Percentiles rank a stretch among this genome's conserved stretches.
Conservation (phyloP, 768 basidiomycete genomes). For the Auricularia heimuer region DNA sequence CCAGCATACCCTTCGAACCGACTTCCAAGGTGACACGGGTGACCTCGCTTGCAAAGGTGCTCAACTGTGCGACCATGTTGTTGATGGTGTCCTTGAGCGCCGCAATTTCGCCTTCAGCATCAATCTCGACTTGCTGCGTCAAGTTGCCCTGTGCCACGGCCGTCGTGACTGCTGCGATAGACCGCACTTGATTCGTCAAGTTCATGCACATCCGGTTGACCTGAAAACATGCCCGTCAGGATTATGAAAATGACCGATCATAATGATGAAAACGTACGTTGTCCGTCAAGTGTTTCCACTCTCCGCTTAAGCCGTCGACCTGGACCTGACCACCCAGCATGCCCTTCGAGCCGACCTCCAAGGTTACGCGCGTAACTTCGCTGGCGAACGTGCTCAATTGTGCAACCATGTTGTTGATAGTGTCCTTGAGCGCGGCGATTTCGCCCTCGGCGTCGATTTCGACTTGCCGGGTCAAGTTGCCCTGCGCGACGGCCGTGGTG, state of each 20-base stretch:
- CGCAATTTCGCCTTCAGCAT: slow-evolving; percentile 28
- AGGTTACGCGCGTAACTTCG: slow-evolving; percentile 17
- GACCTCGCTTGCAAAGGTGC: slow-evolving; percentile 30
- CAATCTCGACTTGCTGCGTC: slow-evolving; percentile 29
- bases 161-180: slow-evolving; percentile 37
- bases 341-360: slow-evolving; percentile 37
- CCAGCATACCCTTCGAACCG: slow-evolving; percentile 86
- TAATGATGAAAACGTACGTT: slow-evolving; percentile 25
- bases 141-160: slow-evolving; percentile 22
- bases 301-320: slow-evolving; percentile 31
- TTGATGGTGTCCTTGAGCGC: slow-evolving; percentile 28
- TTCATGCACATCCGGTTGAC: slow-evolving; percentile 47
- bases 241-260: background rate
- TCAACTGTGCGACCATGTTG: slow-evolving; percentile 13
- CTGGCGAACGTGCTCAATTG: slow-evolving; percentile 27
- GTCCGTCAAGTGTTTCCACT: slow-evolving; percentile 23
- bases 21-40: slow-evolving; percentile 88
- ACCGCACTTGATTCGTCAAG: slow-evolving; percentile 15
- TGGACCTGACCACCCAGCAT: slow-evolving; percentile 30
- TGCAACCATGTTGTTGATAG: slow-evolving; percentile 27
- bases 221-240: slow-evolving; percentile 21
- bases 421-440: slow-evolving; percentile 26
- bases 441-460: slow-evolving; percentile 56
- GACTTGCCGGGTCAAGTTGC: slow-evolving; percentile 88
- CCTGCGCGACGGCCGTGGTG: slow-evolving; percentile 82